A percentile compares a stretch with the other conserved stretches of the same genome.
Conservation (phyloP, 441 rosid species). For the Bruguiera hainesii region DNA sequence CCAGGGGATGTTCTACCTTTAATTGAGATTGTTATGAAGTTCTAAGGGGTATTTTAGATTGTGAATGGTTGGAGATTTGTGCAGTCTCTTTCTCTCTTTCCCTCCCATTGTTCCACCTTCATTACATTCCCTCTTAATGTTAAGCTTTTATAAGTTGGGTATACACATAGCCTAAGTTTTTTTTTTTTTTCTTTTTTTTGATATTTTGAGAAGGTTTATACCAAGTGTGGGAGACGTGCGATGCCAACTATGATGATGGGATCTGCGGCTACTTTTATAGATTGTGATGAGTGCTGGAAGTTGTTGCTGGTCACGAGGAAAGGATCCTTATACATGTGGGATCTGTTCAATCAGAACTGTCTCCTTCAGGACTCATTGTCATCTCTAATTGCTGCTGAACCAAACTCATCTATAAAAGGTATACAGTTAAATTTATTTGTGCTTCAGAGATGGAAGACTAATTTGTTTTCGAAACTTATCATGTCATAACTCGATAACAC, state of each 20-base stretch:
- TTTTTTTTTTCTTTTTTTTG: slow-evolving; percentile 1
- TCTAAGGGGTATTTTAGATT: not conserved
- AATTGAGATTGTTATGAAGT: not conserved
- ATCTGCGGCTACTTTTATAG: slow-evolving; percentile 88
- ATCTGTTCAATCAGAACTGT: slow-evolving; percentile 69
- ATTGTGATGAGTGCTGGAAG: slow-evolving; percentile 92
- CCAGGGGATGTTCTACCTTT: not conserved
- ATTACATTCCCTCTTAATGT: not conserved
- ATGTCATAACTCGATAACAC: not conserved
- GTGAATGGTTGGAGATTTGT: not conserved
- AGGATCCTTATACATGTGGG: slow-evolving; percentile 85
- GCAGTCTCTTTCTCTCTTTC: not conserved
- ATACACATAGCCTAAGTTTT: not conserved
- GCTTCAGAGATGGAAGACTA: slow-evolving; percentile 5
- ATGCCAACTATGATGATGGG: slow-evolving; percentile 96
- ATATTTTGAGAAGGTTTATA: slow-evolving; percentile 57
- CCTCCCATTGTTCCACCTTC: not conserved
- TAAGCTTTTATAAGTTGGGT: not conserved
- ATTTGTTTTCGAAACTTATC: not conserved
- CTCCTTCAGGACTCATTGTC: slow-evolving; percentile 75
- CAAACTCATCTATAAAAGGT: slow-evolving; percentile 55
- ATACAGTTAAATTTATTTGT: slow-evolving; percentile 14
- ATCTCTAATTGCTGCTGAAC: slow-evolving; percentile 55
- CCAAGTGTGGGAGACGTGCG: slow-evolving; percentile 94
- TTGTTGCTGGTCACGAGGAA: slow-evolving; percentile 77